Percentiles rank a stretch among this genome's conserved stretches.
Evolutionary conservation across 495 filamentous ascomycete species (phyloP).

Genomic region (Paragyromitra xinjiangensis): DNA sequence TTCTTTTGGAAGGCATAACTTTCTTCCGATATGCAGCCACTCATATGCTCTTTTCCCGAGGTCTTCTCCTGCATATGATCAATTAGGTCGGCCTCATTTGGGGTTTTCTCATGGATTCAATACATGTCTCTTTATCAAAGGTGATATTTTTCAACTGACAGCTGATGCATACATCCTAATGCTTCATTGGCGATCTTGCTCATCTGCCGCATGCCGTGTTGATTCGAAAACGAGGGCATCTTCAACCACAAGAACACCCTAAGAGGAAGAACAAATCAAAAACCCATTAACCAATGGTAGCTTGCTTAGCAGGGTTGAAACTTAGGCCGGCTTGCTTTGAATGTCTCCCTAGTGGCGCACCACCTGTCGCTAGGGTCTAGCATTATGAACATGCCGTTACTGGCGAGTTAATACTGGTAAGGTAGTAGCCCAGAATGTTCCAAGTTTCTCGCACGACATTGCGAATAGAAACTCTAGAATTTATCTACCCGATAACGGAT

Average conservation of each 20-base stretch:
- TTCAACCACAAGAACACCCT: background rate
- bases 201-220: constrained; percentile 16
- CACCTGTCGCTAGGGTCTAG: background rate
- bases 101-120: background rate
- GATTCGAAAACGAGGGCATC: background rate
- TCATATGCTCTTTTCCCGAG: constrained; percentile 15
- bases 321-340: background rate
- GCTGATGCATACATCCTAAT: constrained; percentile 19
- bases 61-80: constrained; percentile 17
- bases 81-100: constrained; percentile 19
- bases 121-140: constrained; percentile 28
- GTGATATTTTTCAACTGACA: constrained; percentile 27
- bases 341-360: background rate
- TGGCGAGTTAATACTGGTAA: background rate
- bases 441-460: constrained; percentile 5
- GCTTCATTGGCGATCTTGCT: constrained; percentile 6
- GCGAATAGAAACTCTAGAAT: constrained; percentile 5
- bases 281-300: background rate
- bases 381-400: background rate
- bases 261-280: background rate
- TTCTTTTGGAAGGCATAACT: constrained; percentile 42
- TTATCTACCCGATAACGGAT: constrained; percentile 26
- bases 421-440: constrained; percentile 30
- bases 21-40: constrained; percentile 33
- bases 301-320: background rate